phyloP scores from a whole-genome alignment of 352 stramenopile species.

The Phytophthora macrochlamydospora region DNA sequence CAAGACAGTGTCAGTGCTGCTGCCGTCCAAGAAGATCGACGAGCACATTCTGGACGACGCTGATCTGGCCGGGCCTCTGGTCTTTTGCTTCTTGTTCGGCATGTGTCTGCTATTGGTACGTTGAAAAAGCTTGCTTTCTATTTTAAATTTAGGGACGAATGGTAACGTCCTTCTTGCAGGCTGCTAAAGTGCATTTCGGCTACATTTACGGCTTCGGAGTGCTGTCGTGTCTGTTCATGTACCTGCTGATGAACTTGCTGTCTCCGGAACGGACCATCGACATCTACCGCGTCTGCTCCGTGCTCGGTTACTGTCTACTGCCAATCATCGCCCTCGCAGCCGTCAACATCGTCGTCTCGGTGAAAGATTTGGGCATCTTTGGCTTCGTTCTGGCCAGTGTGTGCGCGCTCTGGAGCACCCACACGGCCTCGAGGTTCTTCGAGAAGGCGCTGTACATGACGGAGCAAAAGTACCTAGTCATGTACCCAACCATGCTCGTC shows the following conservation, averaged over 20 bases:
- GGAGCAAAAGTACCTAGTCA: conserved; percentile 97
- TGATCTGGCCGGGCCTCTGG: conserved; percentile 95
- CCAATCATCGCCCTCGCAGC: conserved; percentile 96
- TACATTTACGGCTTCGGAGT: conserved; percentile 99
- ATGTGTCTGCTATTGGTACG: conserved; percentile 92
- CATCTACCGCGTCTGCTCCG: conserved; percentile 93
- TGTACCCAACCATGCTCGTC: conserved; percentile 96
- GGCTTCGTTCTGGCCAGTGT: conserved; percentile 89
- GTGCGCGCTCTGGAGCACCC: conserved; percentile 95
- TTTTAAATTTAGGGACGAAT: too few species aligned
- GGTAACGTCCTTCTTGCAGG: conserved; percentile 33
- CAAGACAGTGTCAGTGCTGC: conserved; percentile 96
- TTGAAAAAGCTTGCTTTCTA: not conserved
- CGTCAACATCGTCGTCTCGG: conserved; percentile 92
- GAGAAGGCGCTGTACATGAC: conserved; percentile 95
- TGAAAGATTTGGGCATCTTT: conserved; percentile 75
- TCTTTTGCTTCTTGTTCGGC: conserved; percentile 95
- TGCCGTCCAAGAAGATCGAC: conserved; percentile 92
- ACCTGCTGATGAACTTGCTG: conserved; percentile 96
- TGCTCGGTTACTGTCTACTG: conserved; percentile 97
- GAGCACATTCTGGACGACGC: conserved; percentile 91
- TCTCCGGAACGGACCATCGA: conserved; percentile 86
- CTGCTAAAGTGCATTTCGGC: conserved; percentile 96
- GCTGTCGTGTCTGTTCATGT: conserved; percentile 96
- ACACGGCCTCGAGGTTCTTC: conserved; percentile 95